Conservation (phyloP, 306 rosid genomes). For the Ochetophila trinervis region DNA sequence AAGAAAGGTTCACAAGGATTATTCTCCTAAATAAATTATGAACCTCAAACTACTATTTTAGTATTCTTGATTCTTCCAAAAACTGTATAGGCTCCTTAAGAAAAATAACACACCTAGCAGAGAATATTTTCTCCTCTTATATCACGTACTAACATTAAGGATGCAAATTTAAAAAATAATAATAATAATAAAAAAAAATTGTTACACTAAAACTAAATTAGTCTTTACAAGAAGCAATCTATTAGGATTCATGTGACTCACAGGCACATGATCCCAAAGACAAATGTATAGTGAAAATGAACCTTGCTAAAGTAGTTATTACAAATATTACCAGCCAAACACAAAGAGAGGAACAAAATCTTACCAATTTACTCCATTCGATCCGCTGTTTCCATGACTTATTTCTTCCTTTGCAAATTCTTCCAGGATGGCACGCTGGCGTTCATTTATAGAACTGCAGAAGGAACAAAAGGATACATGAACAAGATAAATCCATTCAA, state of each 20-base stretch:
- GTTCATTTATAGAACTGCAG: slow-evolving; percentile 63
- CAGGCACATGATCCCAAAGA: not conserved
- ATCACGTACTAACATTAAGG: not conserved
- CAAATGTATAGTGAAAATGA: not conserved
- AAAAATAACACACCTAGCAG: too few species aligned
- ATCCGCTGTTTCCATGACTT: slow-evolving; percentile 38
- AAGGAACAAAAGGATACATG: slow-evolving; percentile 21
- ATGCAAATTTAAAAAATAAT: not conserved
- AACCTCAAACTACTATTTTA: too few species aligned
- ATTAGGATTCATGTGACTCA: too few species aligned
- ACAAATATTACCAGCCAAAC: not conserved
- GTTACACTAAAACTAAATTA: too few species aligned
- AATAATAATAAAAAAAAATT: not conserved
- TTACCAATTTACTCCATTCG: slow-evolving; percentile 65
- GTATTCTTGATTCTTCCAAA: too few species aligned
- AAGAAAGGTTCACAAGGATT: too few species aligned
- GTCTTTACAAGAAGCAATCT: too few species aligned
- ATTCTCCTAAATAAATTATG: too few species aligned
- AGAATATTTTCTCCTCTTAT: not conserved
- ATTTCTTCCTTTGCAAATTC: slow-evolving; percentile 90
- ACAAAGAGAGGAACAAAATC: slow-evolving; percentile 10
- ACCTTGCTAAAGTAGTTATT: not conserved
- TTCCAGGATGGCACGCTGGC: slow-evolving; percentile 79
- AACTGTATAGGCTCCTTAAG: too few species aligned
- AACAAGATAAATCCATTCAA: slow-evolving; percentile 26